phyloP scores from a whole-genome alignment of 371 early-diverging fungal genomes.

The Mortierella polycephala region DNA sequence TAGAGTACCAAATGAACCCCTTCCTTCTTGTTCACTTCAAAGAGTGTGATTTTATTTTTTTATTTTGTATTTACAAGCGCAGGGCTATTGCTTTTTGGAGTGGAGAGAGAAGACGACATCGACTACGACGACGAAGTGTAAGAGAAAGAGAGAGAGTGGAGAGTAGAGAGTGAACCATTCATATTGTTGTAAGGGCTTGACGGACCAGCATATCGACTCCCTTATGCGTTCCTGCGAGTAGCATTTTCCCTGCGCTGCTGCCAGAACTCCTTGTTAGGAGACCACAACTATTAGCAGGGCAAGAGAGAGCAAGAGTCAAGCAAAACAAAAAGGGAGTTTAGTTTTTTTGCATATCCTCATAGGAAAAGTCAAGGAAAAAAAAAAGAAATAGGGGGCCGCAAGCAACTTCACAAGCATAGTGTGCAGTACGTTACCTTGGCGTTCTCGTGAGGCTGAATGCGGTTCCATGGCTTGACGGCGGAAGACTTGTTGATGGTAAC shows the following conservation, averaged over 20 bases:
- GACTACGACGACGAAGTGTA: background rate
- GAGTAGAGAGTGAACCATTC: too few species aligned
- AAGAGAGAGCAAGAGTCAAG: background rate
- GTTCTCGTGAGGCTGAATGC: constrained; percentile 54
- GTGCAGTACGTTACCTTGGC: constrained; percentile 36
- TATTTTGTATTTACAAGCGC: constrained; percentile 2
- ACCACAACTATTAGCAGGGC: constrained; percentile 33
- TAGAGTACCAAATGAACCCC: too few species aligned
- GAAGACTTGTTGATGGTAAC: constrained; percentile 50
- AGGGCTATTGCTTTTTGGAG: constrained; percentile 10
- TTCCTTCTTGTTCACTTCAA: too few species aligned
- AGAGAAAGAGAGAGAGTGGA: background rate
- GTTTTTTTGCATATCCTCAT: background rate
- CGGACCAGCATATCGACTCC: too few species aligned
- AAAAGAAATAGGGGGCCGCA: background rate
- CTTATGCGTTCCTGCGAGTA: constrained; percentile 27
- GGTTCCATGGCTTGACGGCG: constrained; percentile 53
- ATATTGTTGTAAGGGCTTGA: too few species aligned
- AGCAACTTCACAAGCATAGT: too few species aligned
- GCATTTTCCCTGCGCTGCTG: constrained; percentile 32
- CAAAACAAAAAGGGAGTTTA: background rate
- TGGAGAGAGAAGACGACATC: constrained; percentile 24
- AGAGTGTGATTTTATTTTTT: constrained; percentile 11
- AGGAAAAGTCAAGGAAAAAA: background rate
- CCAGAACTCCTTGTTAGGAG: constrained; percentile 54